Evolutionary conservation across 768 basidiomycete genomes (phyloP).

Genomic region (Brasilioporus rufonigricans): DNA sequence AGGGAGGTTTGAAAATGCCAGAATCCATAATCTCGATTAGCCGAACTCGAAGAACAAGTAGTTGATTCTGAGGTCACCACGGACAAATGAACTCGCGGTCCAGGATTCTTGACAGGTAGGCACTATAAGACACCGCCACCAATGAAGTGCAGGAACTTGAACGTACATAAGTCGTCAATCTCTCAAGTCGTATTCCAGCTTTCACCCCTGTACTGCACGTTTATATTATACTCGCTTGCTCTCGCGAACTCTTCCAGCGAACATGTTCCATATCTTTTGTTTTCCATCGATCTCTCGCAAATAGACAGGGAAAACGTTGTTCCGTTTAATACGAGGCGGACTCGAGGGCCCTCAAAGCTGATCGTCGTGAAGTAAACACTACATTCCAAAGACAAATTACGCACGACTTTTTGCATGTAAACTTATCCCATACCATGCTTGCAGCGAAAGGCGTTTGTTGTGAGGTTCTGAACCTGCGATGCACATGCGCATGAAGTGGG

Average conservation of each 20-base stretch:
- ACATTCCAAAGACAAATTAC: neutral
- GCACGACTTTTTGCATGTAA: conserved; percentile 36
- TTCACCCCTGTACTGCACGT: conserved; percentile 30
- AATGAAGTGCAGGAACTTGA: too few species aligned
- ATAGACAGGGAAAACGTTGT: conserved; percentile 37
- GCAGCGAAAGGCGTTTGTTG: conserved; percentile 43
- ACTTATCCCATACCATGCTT: conserved; percentile 43
- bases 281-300: conserved; percentile 31
- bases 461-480: conserved; percentile 39
- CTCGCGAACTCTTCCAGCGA: conserved; percentile 35
- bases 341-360: conserved; percentile 35
- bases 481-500: conserved; percentile 26
- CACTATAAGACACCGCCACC: too few species aligned
- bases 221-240: conserved; percentile 27
- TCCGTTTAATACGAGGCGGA: conserved; percentile 42
- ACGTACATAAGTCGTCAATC: too few species aligned
- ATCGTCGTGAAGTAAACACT: conserved; percentile 1
- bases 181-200: conserved; percentile 39
- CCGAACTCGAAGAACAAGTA: too few species aligned
- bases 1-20: neutral
- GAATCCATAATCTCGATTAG: neutral
- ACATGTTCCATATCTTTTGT: conserved; percentile 37
- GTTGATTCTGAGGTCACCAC: too few species aligned
- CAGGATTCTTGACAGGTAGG: too few species aligned
- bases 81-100: neutral